Conservation (phyloP, 768 basidiomycete genomes). For the Mycena maculata region DNA sequence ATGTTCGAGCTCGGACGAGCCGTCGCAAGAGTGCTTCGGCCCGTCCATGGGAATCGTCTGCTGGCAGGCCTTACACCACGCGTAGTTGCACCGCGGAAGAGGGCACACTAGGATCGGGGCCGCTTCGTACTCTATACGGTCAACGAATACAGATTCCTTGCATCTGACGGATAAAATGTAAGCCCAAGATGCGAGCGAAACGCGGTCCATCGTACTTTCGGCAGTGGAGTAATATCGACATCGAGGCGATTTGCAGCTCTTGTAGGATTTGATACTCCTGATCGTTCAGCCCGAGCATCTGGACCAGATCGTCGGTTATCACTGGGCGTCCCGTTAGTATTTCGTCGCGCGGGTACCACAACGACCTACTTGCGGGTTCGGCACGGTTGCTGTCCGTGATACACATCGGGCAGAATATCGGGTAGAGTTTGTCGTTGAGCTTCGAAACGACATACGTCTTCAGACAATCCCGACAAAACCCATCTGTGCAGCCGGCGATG, state of each 20-base stretch:
- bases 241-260: slow-evolving; percentile 59
- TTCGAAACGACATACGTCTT: slow-evolving; percentile 54
- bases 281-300: slow-evolving; percentile 59
- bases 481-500: slow-evolving; percentile 60
- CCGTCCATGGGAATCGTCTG: slow-evolving; percentile 53
- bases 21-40: slow-evolving; percentile 68
- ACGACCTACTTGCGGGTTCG: slow-evolving; percentile 42
- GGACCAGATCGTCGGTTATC: slow-evolving; percentile 54
- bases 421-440: slow-evolving; percentile 65
- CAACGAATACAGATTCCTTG: slow-evolving; percentile 59
- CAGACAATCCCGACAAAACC: slow-evolving; percentile 67
- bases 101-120: slow-evolving; percentile 61
- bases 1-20: slow-evolving; percentile 62
- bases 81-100: slow-evolving; percentile 55
- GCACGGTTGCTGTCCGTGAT: slow-evolving; percentile 46
- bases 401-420: slow-evolving; percentile 73
- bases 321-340: slow-evolving; percentile 43
- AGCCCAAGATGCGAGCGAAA: neutral
- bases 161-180: slow-evolving; percentile 53
- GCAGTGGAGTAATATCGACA: slow-evolving; percentile 61
- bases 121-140: slow-evolving; percentile 57
- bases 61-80: slow-evolving; percentile 74
- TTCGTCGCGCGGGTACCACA: slow-evolving; percentile 40
- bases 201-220: slow-evolving; percentile 52
- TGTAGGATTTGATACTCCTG: slow-evolving; percentile 53